Evolutionary conservation across 2,329 filamentous ascomycete species (phyloP).

Genomic region (Claviceps humidiphila): DNA sequence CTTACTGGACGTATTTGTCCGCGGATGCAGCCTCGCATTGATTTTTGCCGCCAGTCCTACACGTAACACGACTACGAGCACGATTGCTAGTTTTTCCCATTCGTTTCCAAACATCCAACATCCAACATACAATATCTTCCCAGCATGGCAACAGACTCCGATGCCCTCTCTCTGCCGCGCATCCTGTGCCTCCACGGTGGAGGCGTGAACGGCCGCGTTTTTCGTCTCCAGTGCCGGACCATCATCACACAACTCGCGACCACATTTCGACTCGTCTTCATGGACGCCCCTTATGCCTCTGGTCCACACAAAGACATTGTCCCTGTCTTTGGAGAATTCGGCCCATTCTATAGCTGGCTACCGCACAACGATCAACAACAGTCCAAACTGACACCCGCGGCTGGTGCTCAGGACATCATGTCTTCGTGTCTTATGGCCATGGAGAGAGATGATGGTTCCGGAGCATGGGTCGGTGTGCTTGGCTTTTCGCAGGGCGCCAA

Average conservation of each 20-base stretch:
- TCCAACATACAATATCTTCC: too few species aligned
- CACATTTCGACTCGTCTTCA: conserved; percentile 59
- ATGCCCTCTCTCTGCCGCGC: conserved; percentile 35
- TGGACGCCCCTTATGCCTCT: conserved; percentile 54
- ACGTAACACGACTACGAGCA: too few species aligned
- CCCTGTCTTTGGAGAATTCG: conserved; percentile 50
- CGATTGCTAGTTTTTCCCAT: too few species aligned
- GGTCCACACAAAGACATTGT: conserved; percentile 48
- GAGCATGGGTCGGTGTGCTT: conserved; percentile 45
- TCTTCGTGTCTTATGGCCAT: conserved; percentile 31
- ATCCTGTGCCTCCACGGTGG: conserved; percentile 75
- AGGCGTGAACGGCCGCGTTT: conserved; percentile 58
- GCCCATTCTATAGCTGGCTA: conserved; percentile 51
- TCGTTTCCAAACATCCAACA: too few species aligned
- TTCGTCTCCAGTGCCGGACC: conserved; percentile 52
- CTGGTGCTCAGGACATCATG: conserved; percentile 27
- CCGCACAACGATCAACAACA: conserved; percentile 35
- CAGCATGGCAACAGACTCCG: conserved; percentile 1
- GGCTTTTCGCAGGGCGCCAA: conserved; percentile 58
- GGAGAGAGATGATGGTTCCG: conserved; percentile 38
- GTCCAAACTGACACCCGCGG: conserved; percentile 38
- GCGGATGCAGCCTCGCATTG: too few species aligned
- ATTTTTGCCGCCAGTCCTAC: too few species aligned
- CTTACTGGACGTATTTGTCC: too few species aligned
- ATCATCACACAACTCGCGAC: conserved; percentile 32